phyloP scores from a whole-genome alignment of 768 basidiomycete species.

The Xerocomellus dryophilus region DNA sequence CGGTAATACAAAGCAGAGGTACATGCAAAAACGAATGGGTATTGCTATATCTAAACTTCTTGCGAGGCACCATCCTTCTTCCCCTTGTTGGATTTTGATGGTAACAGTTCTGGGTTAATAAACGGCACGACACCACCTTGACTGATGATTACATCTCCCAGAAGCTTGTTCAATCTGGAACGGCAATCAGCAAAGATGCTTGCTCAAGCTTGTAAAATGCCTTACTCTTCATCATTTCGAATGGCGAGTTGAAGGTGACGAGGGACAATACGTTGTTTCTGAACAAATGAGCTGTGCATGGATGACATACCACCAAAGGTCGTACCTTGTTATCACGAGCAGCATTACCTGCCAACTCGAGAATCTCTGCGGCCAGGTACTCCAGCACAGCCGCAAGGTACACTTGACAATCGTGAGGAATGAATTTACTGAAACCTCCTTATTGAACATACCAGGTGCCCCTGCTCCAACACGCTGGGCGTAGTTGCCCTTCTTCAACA shows the following conservation, averaged over 20 bases:
- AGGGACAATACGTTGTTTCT: constrained; percentile 77
- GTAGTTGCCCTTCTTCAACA: constrained; percentile 72
- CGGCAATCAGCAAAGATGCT: background rate
- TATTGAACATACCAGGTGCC: constrained; percentile 52
- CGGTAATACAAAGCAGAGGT: constrained; percentile 22
- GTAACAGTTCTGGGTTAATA: constrained; percentile 51
- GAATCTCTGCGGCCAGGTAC: constrained; percentile 83
- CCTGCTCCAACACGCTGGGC: constrained; percentile 67
- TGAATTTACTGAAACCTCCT: background rate
- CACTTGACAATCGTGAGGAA: constrained; percentile 40
- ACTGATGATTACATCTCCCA: constrained; percentile 64
- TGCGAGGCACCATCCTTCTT: constrained; percentile 51
- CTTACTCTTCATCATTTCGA: constrained; percentile 71
- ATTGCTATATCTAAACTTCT: constrained; percentile 39
- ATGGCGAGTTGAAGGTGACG: constrained; percentile 74
- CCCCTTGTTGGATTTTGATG: constrained; percentile 45
- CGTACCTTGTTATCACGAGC: constrained; percentile 68
- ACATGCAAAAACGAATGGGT: background rate
- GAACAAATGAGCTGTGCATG: background rate
- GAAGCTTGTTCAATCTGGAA: constrained; percentile 51
- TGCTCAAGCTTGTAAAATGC: constrained; percentile 1
- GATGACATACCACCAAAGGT: background rate
- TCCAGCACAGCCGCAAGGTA: constrained; percentile 85
- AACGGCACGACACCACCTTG: constrained; percentile 76
- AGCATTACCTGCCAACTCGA: constrained; percentile 79